phyloP scores from a whole-genome alignment of 2,329 filamentous ascomycete species.

The Curvularia hawaiiensis region DNA sequence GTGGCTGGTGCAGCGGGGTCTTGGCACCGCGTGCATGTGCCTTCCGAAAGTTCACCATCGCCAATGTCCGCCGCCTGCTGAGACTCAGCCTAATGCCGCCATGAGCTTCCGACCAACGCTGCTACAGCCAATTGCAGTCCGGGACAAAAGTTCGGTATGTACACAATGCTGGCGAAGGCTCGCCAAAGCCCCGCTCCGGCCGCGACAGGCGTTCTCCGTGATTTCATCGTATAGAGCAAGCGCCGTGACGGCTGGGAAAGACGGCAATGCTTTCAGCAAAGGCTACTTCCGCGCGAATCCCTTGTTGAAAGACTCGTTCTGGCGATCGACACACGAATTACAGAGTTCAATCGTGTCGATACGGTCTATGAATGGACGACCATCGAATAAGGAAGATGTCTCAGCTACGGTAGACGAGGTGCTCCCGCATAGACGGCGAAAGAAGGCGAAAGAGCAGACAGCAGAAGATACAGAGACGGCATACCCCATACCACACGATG shows the following conservation, averaged over 20 bases:
- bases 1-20: conserved; percentile 9
- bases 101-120: conserved; percentile 47
- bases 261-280: conserved; percentile 40
- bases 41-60: conserved; percentile 11
- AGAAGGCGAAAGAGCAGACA: conserved; percentile 35
- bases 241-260: conserved; percentile 37
- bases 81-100: conserved; percentile 29
- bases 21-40: conserved; percentile 14
- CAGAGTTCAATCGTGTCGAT: conserved; percentile 37
- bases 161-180: conserved; percentile 43
- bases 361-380: conserved; percentile 14
- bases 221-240: conserved; percentile 33
- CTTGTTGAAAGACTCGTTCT: conserved; percentile 40
- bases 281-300: conserved; percentile 50
- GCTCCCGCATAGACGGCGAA: conserved; percentile 44
- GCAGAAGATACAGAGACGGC: conserved; percentile 21
- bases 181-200: conserved; percentile 24
- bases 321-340: conserved; percentile 34
- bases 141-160: conserved; percentile 40
- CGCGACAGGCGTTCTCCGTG: conserved; percentile 38
- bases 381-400: conserved; percentile 16
- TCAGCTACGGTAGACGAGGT: conserved; percentile 29
- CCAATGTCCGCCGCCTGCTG: neutral
- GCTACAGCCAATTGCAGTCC: conserved; percentile 34
- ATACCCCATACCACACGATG: conserved; percentile 59